These are phyloP conservation scores for Aspergillus fijiensis DNA, from an alignment of 2,329 filamentous ascomycete genomes.

Conservation along the genomic window DNA sequence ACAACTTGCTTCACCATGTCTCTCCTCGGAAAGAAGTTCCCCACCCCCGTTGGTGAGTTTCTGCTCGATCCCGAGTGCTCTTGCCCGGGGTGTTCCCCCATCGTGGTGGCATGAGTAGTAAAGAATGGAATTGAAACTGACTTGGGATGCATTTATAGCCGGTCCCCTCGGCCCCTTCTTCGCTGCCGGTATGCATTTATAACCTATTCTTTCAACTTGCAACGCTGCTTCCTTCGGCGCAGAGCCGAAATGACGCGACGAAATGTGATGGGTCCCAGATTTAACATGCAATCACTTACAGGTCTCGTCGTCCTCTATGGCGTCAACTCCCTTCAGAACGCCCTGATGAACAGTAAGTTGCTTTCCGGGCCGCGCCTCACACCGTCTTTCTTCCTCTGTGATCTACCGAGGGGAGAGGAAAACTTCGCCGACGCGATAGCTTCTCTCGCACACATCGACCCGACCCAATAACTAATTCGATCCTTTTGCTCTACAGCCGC, in stretches of 20 bases:
- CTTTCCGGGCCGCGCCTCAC: too few relatives aligned
- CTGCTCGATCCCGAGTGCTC: slow-evolving; percentile 26
- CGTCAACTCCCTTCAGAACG: slow-evolving; percentile 77
- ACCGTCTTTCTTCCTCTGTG: too few relatives aligned
- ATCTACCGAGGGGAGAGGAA: too few relatives aligned
- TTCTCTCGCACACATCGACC: too few relatives aligned
- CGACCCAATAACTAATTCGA: slow-evolving; percentile 19
- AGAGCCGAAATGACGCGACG: too few relatives aligned
- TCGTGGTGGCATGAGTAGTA: background rate
- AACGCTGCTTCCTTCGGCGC: too few relatives aligned
- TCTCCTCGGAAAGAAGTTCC: slow-evolving; percentile 83
- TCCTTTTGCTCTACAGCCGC: slow-evolving; percentile 59
- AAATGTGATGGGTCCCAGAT: too few relatives aligned
- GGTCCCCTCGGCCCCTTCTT: slow-evolving; percentile 92
- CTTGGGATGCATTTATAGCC: slow-evolving; percentile 56
- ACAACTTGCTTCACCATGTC: slow-evolving; percentile 61
- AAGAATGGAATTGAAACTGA: slow-evolving; percentile 31
- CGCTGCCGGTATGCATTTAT: slow-evolving; percentile 73
- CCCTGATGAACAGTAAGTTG: slow-evolving; percentile 74
- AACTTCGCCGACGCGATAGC: too few relatives aligned
- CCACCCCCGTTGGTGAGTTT: slow-evolving; percentile 69
- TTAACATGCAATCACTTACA: slow-evolving; percentile 37
- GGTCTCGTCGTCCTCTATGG: slow-evolving; percentile 87
- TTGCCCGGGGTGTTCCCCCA: background rate
- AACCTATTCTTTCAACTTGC: background rate